Conservation (phyloP, 257 asterid genomes). For the Parsonsia alboflavescens region DNA sequence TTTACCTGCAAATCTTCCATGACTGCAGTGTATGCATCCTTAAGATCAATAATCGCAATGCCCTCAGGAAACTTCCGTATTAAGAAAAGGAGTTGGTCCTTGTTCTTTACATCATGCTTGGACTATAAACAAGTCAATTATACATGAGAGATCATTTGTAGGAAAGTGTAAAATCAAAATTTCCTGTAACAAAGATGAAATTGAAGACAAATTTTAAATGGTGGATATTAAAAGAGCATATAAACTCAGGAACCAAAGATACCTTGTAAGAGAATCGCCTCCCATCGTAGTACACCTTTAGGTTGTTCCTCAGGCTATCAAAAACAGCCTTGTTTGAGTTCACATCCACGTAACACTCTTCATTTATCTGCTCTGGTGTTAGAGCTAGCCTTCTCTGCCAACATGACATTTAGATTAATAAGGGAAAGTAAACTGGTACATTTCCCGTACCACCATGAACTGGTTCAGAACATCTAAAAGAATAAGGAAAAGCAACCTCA, state of each 20-base stretch:
- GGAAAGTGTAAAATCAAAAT: neutral
- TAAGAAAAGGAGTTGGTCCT: slow-evolving; percentile 51
- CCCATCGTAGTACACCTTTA: slow-evolving; percentile 8
- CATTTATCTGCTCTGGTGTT: slow-evolving; percentile 15
- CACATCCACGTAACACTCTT: slow-evolving; percentile 14
- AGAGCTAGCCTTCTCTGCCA: slow-evolving; percentile 7
- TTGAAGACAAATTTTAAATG: no score
- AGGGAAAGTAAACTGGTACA: neutral
- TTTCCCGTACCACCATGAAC: neutral
- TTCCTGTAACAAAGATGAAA: neutral
- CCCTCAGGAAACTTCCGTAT: slow-evolving; percentile 62
- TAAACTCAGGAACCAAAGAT: neutral
- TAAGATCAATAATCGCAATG: slow-evolving; percentile 72
- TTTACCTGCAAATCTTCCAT: slow-evolving; percentile 91
- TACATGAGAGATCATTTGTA: neutral
- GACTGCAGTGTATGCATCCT: slow-evolving; percentile 73
- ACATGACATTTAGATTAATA: neutral
- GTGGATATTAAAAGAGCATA: neutral
- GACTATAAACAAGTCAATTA: slow-evolving; percentile 40
- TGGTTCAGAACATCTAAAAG: no score
- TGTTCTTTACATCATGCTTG: slow-evolving; percentile 61
- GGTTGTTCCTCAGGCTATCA: slow-evolving; percentile 12
- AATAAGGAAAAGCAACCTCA: no score
- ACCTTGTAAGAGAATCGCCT: slow-evolving; percentile 12
- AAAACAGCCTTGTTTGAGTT: slow-evolving; percentile 7